A percentile compares a stretch with the other conserved stretches of the same genome.
phyloP scores from a whole-genome alignment of 2,329 filamentous ascomycete genomes.

The Daldinia sp. region DNA sequence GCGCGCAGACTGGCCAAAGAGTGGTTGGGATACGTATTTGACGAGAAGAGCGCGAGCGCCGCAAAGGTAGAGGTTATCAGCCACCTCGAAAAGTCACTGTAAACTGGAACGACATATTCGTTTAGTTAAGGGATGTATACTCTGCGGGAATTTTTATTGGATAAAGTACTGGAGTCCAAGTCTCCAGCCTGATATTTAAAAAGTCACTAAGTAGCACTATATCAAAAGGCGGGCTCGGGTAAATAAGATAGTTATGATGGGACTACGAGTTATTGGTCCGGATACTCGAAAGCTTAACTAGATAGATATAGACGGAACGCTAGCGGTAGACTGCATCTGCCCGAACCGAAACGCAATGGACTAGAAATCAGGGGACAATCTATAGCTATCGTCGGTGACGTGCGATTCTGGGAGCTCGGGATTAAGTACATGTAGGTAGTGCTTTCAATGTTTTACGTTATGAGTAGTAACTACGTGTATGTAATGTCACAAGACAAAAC shows the following conservation, averaged over 20 bases:
- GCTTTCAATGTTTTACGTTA: background rate
- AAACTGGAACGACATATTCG: background rate
- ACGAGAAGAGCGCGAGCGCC: constrained; percentile 67
- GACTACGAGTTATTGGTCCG: background rate
- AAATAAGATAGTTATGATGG: background rate
- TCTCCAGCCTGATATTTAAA: background rate
- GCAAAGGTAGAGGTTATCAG: constrained; percentile 60
- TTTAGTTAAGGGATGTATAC: background rate
- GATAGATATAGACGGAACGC: constrained; percentile 2
- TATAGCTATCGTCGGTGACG: background rate
- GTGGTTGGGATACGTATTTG: constrained; percentile 88
- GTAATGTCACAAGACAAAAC: background rate
- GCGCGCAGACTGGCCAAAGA: constrained; percentile 81
- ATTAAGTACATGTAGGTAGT: background rate
- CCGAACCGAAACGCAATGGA: background rate
- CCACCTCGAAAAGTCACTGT: constrained; percentile 53
- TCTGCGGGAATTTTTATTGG: constrained; percentile 1
- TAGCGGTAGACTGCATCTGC: constrained; percentile 10
- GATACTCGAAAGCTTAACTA: background rate
- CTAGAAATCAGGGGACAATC: background rate
- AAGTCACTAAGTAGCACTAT: background rate
- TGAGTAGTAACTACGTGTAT: background rate
- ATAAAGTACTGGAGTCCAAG: no score
- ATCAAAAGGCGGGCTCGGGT: background rate
- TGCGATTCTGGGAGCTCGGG: background rate